Evolutionary conservation across 2,329 filamentous ascomycete genomes (phyloP).

Genomic region (Colletotrichum spinosum): DNA sequence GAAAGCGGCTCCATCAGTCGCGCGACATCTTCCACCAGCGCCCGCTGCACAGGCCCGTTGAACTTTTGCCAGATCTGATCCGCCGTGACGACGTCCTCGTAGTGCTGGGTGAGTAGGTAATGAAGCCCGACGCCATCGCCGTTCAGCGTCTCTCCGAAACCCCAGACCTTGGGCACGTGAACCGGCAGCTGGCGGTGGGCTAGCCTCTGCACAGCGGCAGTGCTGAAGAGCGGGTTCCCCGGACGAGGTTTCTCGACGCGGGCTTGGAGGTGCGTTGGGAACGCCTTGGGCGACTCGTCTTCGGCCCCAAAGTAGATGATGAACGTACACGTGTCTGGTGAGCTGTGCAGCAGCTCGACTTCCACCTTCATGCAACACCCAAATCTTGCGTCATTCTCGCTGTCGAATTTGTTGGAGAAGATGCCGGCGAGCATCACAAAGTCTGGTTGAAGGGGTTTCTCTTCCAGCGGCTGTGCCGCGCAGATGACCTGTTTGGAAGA

Average conservation of each 20-base stretch:
- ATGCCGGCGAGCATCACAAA: too few species aligned
- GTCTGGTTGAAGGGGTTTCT: too few species aligned
- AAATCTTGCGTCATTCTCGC: background rate
- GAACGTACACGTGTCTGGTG: background rate
- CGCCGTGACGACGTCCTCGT: background rate
- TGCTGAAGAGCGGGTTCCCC: background rate
- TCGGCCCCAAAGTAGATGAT: background rate
- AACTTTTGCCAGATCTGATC: constrained; percentile 5
- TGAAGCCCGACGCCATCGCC: background rate
- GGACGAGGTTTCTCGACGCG: constrained; percentile 5
- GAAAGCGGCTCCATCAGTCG: background rate
- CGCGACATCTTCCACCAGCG: background rate
- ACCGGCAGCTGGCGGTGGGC: constrained; percentile 6
- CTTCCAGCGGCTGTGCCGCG: too few species aligned
- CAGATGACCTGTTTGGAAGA: too few species aligned
- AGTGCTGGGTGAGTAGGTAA: constrained; percentile 26
- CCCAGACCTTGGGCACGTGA: constrained; percentile 23
- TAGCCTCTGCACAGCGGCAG: constrained; percentile 15
- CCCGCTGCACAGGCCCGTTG: background rate
- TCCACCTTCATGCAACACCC: background rate
- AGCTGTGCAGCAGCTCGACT: constrained; percentile 1
- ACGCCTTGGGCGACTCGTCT: background rate
- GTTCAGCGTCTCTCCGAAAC: constrained; percentile 2
- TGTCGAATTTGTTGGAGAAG: background rate
- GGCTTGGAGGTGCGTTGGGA: background rate